Evolutionary conservation across 352 stramenopile genomes (phyloP).

Genomic region (Pythium myriotylum): DNA sequence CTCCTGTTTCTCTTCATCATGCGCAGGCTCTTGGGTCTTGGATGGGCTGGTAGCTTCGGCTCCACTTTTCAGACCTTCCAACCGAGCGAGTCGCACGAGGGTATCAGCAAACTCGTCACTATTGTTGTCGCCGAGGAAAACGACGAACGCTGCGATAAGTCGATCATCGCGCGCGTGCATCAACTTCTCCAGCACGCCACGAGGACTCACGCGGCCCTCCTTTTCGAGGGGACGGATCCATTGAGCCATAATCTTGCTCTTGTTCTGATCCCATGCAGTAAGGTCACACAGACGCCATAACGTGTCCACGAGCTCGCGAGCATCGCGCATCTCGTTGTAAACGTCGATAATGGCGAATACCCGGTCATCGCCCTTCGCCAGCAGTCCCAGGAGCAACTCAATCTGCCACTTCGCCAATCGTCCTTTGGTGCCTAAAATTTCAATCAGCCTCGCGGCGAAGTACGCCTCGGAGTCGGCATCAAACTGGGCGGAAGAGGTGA

Average conservation of each 20-base stretch:
- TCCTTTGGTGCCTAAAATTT: slow-evolving; percentile 36
- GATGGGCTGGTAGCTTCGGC: neutral
- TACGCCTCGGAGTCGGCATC: slow-evolving; percentile 28
- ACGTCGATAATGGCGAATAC: slow-evolving; percentile 60
- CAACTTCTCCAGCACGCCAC: slow-evolving; percentile 45
- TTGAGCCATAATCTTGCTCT: slow-evolving; percentile 45
- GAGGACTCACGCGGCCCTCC: slow-evolving; percentile 27
- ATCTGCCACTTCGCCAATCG: slow-evolving; percentile 57
- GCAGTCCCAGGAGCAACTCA: slow-evolving; percentile 54
- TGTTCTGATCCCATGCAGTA: slow-evolving; percentile 62
- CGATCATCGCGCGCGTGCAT: slow-evolving; percentile 57
- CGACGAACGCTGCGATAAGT: slow-evolving; percentile 65
- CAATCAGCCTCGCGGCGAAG: slow-evolving; percentile 35
- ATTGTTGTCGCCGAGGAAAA: slow-evolving; percentile 68
- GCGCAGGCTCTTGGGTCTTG: slow-evolving; percentile 25
- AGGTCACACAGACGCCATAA: slow-evolving; percentile 65
- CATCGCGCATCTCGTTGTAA: slow-evolving; percentile 52
- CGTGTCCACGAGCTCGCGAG: slow-evolving; percentile 53
- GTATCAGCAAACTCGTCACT: slow-evolving; percentile 68
- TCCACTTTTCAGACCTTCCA: slow-evolving; percentile 26
- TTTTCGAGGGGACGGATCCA: slow-evolving; percentile 57
- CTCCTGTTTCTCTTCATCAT: slow-evolving; percentile 28
- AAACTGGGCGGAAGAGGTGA: slow-evolving; percentile 15
- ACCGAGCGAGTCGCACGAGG: slow-evolving; percentile 45
- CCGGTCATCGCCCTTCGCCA: slow-evolving; percentile 46